phyloP scores from a whole-genome alignment of 2,329 filamentous ascomycete species.

The Emydomyces testavorans region DNA sequence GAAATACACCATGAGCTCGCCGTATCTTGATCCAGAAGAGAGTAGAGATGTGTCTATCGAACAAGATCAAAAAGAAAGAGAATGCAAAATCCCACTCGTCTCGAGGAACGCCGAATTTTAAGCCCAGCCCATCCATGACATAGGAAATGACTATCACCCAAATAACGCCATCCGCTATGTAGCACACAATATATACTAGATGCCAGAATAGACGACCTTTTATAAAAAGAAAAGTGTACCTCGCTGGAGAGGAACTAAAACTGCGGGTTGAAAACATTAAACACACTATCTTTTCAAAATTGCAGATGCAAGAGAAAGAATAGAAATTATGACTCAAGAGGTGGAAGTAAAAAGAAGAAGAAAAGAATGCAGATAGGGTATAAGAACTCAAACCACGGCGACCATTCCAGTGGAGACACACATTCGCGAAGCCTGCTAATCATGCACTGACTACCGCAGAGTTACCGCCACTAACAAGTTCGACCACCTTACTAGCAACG shows the following conservation, averaged over 20 bases:
- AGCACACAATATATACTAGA: background rate
- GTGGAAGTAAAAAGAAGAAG: background rate
- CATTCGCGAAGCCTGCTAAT: background rate
- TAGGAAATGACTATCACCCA: background rate
- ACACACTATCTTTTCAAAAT: constrained; percentile 10
- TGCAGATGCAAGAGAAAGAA: background rate
- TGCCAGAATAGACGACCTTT: constrained; percentile 5
- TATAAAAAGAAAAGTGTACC: background rate
- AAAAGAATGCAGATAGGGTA: constrained; percentile 5
- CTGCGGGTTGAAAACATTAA: constrained; percentile 6
- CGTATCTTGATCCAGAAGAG: constrained; percentile 13
- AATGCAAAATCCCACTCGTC: background rate
- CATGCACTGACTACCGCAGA: background rate
- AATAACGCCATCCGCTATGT: constrained; percentile 9
- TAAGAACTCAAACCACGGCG: constrained; percentile 8
- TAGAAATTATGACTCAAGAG: background rate
- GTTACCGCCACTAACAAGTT: constrained; percentile 54
- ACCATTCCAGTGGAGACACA: constrained; percentile 5
- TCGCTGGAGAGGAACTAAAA: constrained; percentile 6
- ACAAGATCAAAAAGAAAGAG: background rate
- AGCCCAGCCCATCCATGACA: constrained; percentile 1
- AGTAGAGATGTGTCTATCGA: constrained; percentile 20
- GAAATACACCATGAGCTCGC: constrained; percentile 30
- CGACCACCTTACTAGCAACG: constrained; percentile 85
- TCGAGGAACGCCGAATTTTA: background rate